Evolutionary conservation across 208 protist genomes (phyloP).

Genomic region (Leishmania arabica): DNA sequence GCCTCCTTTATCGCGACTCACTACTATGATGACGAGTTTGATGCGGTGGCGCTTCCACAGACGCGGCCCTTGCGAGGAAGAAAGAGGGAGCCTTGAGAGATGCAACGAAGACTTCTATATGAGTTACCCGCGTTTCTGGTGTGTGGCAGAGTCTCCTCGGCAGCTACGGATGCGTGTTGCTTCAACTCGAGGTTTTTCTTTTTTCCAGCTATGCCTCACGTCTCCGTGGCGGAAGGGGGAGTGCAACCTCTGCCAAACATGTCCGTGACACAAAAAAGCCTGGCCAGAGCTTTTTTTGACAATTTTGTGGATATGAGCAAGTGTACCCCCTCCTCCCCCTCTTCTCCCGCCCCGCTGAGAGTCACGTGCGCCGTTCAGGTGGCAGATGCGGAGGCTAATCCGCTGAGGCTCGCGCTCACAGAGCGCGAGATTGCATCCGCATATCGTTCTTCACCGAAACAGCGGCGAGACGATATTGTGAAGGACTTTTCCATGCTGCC

Average conservation of each 20-base stretch:
- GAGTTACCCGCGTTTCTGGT: not conserved
- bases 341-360: too few relatives aligned
- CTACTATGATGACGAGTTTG: conserved; percentile 73
- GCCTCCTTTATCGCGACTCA: conserved; percentile 52
- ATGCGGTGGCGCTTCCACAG: conserved; percentile 48
- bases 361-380: not conserved
- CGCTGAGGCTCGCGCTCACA: not conserved
- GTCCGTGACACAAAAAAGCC: not conserved
- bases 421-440: not conserved
- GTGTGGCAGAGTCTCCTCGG: not conserved
- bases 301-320: not conserved
- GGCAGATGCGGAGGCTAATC: not conserved
- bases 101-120: not conserved
- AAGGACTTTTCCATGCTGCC: not conserved
- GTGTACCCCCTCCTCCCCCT: too few relatives aligned
- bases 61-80: not conserved
- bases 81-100: not conserved
- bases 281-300: not conserved
- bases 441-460: not conserved
- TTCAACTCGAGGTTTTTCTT: not conserved
- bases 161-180: not conserved
- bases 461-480: not conserved
- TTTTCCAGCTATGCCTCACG: not conserved
- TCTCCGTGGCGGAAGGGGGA: too few relatives aligned
- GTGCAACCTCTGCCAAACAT: not conserved